Conservation (phyloP, 2,329 filamentous ascomycete genomes). For the Aspergillus piperis region DNA sequence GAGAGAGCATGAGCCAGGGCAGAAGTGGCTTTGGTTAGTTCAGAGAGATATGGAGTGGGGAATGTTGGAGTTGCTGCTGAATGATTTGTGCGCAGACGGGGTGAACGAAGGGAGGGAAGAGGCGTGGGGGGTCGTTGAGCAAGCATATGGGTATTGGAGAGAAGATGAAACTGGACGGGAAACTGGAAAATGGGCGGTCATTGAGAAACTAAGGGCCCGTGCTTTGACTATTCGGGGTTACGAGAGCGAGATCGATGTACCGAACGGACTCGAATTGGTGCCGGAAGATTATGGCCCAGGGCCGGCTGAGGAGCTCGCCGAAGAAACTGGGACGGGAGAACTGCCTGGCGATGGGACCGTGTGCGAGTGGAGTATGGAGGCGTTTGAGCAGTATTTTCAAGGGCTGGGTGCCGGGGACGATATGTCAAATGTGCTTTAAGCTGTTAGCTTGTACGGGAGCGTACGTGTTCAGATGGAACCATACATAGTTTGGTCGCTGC, state of each 20-base stretch:
- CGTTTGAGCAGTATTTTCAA: conserved; percentile 20
- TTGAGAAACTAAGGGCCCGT: conserved; percentile 17
- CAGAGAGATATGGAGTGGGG: conserved; percentile 27
- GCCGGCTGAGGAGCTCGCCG: background rate
- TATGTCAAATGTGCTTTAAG: conserved; percentile 14
- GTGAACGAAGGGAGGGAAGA: background rate
- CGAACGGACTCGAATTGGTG: no score
- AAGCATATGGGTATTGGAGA: conserved; percentile 21
- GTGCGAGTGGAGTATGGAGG: conserved; percentile 22
- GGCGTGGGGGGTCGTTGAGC: conserved; percentile 14
- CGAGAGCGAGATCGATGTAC: background rate
- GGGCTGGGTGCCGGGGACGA: background rate
- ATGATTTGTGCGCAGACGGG: conserved; percentile 12
- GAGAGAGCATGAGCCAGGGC: conserved; percentile 15
- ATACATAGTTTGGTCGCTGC: no score
- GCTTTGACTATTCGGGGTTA: conserved; percentile 11
- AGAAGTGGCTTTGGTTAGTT: conserved; percentile 25
- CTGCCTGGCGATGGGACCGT: conserved; percentile 19
- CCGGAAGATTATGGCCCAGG: no score
- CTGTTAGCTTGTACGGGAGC: no score
- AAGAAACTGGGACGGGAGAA: background rate
- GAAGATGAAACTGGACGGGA: background rate
- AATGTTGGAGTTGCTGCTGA: conserved; percentile 17
- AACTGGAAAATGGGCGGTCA: conserved; percentile 15
- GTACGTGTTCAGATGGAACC: no score